Conservation (phyloP, 805 yeast genomes). For the Candida hungchunana region DNA sequence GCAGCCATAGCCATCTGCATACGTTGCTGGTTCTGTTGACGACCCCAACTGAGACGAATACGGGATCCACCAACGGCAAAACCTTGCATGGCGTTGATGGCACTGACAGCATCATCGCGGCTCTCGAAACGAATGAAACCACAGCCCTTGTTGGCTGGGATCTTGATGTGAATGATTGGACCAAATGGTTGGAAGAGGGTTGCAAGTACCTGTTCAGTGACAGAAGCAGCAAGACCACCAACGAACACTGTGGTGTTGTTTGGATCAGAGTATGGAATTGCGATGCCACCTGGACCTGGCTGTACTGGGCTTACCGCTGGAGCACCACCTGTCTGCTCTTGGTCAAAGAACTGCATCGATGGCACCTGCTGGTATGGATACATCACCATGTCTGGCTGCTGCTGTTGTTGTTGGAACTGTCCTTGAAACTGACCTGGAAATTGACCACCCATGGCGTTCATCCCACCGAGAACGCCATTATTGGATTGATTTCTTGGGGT, state of each 20-base stretch:
- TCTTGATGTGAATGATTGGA: conserved; percentile 60
- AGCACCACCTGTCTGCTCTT: conserved; percentile 10
- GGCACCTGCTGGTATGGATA: conserved; percentile 23
- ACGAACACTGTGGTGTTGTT: conserved; percentile 73
- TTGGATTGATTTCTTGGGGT: conserved; percentile 54
- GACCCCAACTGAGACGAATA: conserved; percentile 74
- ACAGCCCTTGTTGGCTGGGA: conserved; percentile 77
- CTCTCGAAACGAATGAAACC: conserved; percentile 69
- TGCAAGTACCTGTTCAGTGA: conserved; percentile 55
- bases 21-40: conserved; percentile 32
- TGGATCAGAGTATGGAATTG: conserved; percentile 43
- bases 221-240: conserved; percentile 67
- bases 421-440: conserved; percentile 13
- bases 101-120: conserved; percentile 71
- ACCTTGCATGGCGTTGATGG: conserved; percentile 77
- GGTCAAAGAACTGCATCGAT: conserved; percentile 17
- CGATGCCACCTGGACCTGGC: conserved; percentile 6
- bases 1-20: conserved; percentile 20
- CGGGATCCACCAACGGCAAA: conserved; percentile 70
- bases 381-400: conserved; percentile 19
- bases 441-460: conserved; percentile 4
- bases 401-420: conserved; percentile 22
- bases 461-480: conserved; percentile 1
- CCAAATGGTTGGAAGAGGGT: conserved; percentile 72
- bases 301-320: conserved; percentile 9